Percentiles rank a stretch among this genome's conserved stretches.
Conservation (phyloP, 352 stramenopile genomes). For the Pythium monospermum region DNA sequence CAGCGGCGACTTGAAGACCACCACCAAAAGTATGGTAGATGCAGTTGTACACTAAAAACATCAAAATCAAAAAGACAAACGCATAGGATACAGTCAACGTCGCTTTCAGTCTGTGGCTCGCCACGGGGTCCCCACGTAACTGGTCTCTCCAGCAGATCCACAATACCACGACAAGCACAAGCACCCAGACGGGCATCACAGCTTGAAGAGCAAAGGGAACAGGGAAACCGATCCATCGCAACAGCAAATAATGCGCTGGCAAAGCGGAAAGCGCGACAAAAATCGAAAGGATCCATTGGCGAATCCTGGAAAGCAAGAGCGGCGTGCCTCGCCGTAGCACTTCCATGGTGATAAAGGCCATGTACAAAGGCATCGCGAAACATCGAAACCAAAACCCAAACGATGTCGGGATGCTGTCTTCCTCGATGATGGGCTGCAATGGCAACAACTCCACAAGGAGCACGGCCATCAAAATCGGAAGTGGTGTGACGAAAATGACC, state of each 20-base stretch:
- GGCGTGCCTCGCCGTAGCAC: neutral
- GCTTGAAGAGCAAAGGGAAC: neutral
- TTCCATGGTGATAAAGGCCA: neutral
- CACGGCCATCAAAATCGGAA: neutral
- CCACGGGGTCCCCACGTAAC: neutral
- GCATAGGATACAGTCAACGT: neutral
- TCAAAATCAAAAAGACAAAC: neutral
- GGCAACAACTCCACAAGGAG: neutral
- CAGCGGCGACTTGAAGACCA: neutral
- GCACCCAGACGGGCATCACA: neutral
- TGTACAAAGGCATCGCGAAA: neutral
- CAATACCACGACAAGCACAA: neutral
- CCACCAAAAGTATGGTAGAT: neutral
- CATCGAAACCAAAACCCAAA: neutral
- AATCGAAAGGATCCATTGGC: neutral
- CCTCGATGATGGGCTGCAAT: neutral
- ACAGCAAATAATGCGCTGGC: neutral
- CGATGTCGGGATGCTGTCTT: neutral
- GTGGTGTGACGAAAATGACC: neutral
- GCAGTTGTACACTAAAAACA: neutral
- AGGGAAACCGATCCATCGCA: neutral
- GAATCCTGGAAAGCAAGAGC: neutral
- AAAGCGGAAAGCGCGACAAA: neutral
- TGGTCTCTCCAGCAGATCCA: neutral
- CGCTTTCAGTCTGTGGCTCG: neutral